These are phyloP conservation scores for Fusarium subglutinans DNA, from an alignment of 2,329 filamentous ascomycete genomes.

Conservation along the genomic window DNA sequence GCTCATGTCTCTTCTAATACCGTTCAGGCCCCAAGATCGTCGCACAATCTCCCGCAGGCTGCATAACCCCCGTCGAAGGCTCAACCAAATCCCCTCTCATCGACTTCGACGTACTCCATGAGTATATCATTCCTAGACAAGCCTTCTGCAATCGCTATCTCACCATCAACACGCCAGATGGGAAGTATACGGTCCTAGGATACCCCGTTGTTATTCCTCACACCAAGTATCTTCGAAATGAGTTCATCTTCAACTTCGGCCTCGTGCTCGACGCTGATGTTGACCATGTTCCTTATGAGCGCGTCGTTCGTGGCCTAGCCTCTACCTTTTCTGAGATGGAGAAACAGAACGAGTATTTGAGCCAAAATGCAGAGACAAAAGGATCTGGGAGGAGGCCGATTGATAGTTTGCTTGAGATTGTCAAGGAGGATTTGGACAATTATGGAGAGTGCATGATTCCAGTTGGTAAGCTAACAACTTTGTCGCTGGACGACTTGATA, in stretches of 20 bases:
- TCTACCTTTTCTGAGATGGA: constrained; percentile 89
- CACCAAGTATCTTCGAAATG: constrained; percentile 85
- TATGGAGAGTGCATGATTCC: constrained; percentile 99
- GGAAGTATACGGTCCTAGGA: constrained; percentile 80
- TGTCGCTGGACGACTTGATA: not conserved
- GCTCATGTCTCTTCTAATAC: not conserved
- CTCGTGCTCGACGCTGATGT: constrained; percentile 74
- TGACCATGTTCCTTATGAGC: constrained; percentile 82
- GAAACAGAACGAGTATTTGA: constrained; percentile 87
- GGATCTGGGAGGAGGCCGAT: constrained; percentile 70
- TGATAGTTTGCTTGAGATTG: constrained; percentile 83
- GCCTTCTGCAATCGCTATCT: constrained; percentile 94
- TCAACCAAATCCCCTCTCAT: constrained; percentile 68
- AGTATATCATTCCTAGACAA: constrained; percentile 94
- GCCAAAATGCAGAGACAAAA: constrained; percentile 63
- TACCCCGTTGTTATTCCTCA: constrained; percentile 89
- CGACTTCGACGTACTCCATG: constrained; percentile 85
- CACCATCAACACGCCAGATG: constrained; percentile 76
- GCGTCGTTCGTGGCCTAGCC: constrained; percentile 86
- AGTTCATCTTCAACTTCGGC: constrained; percentile 99
- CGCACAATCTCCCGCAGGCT: constrained; percentile 69
- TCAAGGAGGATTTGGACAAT: constrained; percentile 90
- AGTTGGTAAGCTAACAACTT: constrained; percentile 69
- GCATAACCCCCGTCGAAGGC: constrained; percentile 60
- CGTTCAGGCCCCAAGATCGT: constrained; percentile 67